Conservation (phyloP, 139 green algal genomes). For the Chlorella sp. region DNA sequence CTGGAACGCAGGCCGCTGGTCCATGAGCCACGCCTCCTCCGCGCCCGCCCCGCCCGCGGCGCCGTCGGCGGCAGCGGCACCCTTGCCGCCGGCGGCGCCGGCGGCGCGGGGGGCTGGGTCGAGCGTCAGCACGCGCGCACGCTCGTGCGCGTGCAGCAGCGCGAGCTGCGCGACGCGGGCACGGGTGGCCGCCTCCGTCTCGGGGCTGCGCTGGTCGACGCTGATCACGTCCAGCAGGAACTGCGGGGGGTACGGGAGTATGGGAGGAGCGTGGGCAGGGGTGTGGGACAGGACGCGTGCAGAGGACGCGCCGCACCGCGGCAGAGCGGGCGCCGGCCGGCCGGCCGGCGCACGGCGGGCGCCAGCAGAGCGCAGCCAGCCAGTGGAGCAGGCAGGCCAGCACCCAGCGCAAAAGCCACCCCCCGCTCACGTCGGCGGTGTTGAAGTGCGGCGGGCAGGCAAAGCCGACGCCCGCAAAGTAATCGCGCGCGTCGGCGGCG, state of each 20-base stretch:
- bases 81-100: no score
- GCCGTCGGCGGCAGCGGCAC: no score
- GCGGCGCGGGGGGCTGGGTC: no score
- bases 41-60: not conserved
- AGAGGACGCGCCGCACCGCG: no score
- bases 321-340: no score
- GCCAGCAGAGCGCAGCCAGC: no score
- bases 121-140: conserved; percentile 43
- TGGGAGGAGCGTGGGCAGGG: no score
- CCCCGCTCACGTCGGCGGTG: conserved; percentile 6
- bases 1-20: conserved; percentile 7
- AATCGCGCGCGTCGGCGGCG: conserved; percentile 11
- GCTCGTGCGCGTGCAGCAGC: conserved; percentile 11
- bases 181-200: conserved; percentile 27
- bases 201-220: conserved; percentile 33
- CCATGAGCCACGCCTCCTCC: not conserved
- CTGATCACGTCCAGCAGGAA: conserved; percentile 51
- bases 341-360: no score
- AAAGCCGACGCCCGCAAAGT: conserved; percentile 33
- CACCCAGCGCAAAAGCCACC: no score
- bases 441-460: conserved; percentile 8
- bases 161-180: conserved; percentile 32
- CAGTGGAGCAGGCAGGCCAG: no score
- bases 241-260: conserved; percentile 47
- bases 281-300: no score